These are phyloP conservation scores for Eragrostis tef DNA, from an alignment of 202 grass and related monocot species.

Conservation along the genomic window DNA sequence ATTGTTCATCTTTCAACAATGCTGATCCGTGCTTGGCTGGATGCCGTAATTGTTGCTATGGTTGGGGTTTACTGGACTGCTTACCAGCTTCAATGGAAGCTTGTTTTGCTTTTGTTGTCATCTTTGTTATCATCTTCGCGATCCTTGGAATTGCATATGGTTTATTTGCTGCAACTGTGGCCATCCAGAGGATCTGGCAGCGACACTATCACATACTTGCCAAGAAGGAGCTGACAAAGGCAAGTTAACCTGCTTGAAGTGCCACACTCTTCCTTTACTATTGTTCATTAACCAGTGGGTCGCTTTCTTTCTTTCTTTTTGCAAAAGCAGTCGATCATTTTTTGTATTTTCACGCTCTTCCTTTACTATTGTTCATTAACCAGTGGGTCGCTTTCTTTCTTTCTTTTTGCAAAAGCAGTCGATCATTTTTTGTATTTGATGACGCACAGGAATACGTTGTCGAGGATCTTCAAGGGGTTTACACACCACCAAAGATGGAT, in stretches of 20 bases:
- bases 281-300: neutral
- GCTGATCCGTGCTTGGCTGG: conserved; percentile 64
- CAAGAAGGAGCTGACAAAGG: conserved; percentile 79
- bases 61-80: conserved; percentile 66
- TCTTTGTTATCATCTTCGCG: conserved; percentile 74
- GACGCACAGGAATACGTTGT: conserved; percentile 64
- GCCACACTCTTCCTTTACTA: neutral
- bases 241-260: conserved; percentile 28
- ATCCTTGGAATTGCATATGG: conserved; percentile 74
- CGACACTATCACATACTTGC: conserved; percentile 77
- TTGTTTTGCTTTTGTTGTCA: conserved; percentile 66
- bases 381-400: neutral
- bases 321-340: too few species aligned
- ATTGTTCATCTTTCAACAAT: conserved; percentile 61
- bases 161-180: conserved; percentile 69
- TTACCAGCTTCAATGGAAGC: conserved; percentile 75
- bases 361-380: neutral
- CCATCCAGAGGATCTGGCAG: conserved; percentile 79
- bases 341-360: neutral
- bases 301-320: too few species aligned
- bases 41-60: conserved; percentile 65
- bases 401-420: too few species aligned
- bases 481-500: conserved; percentile 65
- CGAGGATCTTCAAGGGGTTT: conserved; percentile 58
- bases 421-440: neutral